A percentile compares a stretch with the other conserved stretches of the same genome.
These are phyloP conservation scores for Daedalea quercina DNA, from an alignment of 768 basidiomycete species.

Conservation along the genomic window DNA sequence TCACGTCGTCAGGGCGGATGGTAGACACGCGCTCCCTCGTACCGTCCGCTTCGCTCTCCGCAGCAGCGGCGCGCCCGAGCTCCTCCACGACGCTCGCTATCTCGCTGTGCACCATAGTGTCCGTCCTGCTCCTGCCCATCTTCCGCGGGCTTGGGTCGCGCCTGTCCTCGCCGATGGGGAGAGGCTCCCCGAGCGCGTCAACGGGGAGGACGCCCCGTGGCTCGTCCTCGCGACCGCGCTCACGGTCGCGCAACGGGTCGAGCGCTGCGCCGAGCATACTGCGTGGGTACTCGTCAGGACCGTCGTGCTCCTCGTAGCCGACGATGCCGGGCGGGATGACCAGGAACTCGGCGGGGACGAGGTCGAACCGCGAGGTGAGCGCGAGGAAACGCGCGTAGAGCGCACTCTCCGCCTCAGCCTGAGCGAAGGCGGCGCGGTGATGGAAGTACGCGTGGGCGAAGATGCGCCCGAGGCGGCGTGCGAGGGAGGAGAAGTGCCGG, in stretches of 20 bases:
- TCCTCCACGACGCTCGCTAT: conserved; percentile 33
- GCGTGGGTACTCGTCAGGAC: conserved; percentile 4
- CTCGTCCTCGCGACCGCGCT: conserved; percentile 23
- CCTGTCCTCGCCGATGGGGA: neutral
- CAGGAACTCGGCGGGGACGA: conserved; percentile 79
- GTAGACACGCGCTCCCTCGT: neutral
- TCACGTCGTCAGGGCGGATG: neutral
- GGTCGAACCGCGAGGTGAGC: conserved; percentile 70
- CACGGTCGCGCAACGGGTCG: conserved; percentile 20
- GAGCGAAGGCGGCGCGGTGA: conserved; percentile 86
- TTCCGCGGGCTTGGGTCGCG: conserved; percentile 29
- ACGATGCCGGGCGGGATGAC: conserved; percentile 56
- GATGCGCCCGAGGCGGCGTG: conserved; percentile 86
- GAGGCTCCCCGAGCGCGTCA: neutral
- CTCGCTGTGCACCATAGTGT: conserved; percentile 68
- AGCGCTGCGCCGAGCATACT: conserved; percentile 34
- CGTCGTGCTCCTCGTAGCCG: conserved; percentile 18
- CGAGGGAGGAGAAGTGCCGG: conserved; percentile 86
- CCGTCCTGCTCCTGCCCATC: conserved; percentile 44
- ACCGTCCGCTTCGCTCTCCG: neutral
- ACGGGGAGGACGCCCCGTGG: conserved; percentile 8
- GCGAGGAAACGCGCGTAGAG: conserved; percentile 87
- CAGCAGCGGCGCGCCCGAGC: conserved; percentile 9
- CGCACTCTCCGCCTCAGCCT: conserved; percentile 85
- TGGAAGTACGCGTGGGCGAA: conserved; percentile 97